phyloP scores from a whole-genome alignment of 73 alveolate genomes.

The Paramecium caudatum region DNA sequence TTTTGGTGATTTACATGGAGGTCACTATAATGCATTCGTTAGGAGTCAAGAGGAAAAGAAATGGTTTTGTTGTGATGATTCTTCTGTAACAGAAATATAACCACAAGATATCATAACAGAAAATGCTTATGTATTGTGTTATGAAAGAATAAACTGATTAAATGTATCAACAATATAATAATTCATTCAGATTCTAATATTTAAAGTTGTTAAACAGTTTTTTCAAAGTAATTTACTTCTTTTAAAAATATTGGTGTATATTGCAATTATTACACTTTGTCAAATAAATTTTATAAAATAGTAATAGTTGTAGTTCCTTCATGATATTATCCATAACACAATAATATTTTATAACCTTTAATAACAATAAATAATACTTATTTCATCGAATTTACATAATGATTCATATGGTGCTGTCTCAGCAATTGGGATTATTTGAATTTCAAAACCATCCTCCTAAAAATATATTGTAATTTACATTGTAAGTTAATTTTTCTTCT shows the following conservation, averaged over 20 bases:
- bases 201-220: conserved; percentile 8
- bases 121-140: conserved; percentile 38
- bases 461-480: not conserved
- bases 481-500: not conserved
- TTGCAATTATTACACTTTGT: not conserved
- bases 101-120: not conserved
- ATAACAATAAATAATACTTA: not conserved
- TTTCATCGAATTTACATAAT: not conserved
- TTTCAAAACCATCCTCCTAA: conserved; percentile 31
- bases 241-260: conserved; percentile 32
- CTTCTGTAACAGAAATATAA: conserved; percentile 9
- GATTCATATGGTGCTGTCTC: not conserved
- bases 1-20: conserved; percentile 86
- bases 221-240: conserved; percentile 40
- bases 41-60: conserved; percentile 77
- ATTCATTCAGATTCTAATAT: conserved; percentile 29
- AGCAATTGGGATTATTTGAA: not conserved
- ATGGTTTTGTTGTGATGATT: conserved; percentile 94
- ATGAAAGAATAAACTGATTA: conserved; percentile 38
- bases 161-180: too few species aligned
- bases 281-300: conserved; percentile 6
- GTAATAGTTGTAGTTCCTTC: not conserved
- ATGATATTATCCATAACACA: not conserved
- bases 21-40: conserved; percentile 88
- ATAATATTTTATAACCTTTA: not conserved